Evolutionary conservation across 345 rosid species (phyloP).

Genomic region (Boechera stricta): DNA sequence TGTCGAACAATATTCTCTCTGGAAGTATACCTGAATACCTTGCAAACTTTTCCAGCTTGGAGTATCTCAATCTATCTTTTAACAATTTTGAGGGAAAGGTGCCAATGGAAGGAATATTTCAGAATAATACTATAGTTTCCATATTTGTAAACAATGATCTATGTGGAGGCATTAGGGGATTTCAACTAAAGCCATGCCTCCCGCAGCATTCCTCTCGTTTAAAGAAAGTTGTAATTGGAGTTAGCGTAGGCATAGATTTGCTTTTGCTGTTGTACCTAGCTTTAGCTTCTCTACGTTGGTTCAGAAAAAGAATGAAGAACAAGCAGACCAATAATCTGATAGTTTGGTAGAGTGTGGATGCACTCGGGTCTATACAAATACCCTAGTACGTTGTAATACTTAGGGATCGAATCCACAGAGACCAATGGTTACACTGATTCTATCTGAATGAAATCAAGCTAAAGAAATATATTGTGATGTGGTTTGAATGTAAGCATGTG

Average conservation of each 20-base stretch:
- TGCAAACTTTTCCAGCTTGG: not conserved
- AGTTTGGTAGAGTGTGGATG: too few species aligned
- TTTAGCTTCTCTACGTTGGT: not conserved
- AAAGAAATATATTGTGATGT: too few species aligned
- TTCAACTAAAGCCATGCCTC: conserved; percentile 28
- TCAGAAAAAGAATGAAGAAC: not conserved
- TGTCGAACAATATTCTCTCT: conserved; percentile 10
- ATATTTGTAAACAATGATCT: not conserved
- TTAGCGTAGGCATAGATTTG: not conserved
- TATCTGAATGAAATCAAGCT: too few species aligned
- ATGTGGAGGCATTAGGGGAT: conserved; percentile 15
- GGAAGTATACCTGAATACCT: conserved; percentile 22
- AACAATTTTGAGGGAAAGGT: conserved; percentile 22
- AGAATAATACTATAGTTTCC: not conserved
- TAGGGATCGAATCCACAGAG: too few species aligned
- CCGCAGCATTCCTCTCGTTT: not conserved
- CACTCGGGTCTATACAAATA: too few species aligned
- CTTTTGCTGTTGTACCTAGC: not conserved
- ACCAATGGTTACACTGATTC: too few species aligned
- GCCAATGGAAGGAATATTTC: conserved; percentile 19
- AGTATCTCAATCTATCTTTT: conserved; percentile 30
- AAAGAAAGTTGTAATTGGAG: not conserved
- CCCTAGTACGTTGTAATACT: too few species aligned
- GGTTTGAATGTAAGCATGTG: too few species aligned
- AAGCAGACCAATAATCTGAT: not conserved